A percentile compares a stretch with the other conserved stretches of the same genome.
Evolutionary conservation across 192 early-diverging fungal species (phyloP).

Genomic region (Gorgonomyces haynaldii): DNA sequence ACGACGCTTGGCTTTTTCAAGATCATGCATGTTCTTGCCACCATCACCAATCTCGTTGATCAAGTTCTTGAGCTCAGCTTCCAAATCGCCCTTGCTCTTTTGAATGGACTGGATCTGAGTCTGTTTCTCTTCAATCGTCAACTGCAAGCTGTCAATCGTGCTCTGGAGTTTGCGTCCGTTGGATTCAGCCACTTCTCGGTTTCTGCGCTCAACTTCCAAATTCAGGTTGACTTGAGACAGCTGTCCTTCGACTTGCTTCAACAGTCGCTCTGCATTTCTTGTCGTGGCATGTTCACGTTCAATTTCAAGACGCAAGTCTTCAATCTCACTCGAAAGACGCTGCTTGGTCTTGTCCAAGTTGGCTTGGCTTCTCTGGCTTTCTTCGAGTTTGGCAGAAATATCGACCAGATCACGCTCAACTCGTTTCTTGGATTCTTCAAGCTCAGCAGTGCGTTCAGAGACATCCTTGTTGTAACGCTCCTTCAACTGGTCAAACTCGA

Average conservation of each 20-base stretch:
- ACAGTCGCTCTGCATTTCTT: slow-evolving; percentile 49
- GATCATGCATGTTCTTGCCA: slow-evolving; percentile 62
- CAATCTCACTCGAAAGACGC: slow-evolving; percentile 55
- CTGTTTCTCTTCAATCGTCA: slow-evolving; percentile 46
- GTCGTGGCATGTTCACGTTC: slow-evolving; percentile 65
- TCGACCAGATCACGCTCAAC: slow-evolving; percentile 56
- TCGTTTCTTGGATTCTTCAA: slow-evolving; percentile 42
- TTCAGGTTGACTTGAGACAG: slow-evolving; percentile 34
- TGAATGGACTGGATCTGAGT: slow-evolving; percentile 40
- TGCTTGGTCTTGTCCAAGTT: slow-evolving; percentile 62
- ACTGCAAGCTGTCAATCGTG: slow-evolving; percentile 40
- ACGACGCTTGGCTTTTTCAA: slow-evolving; percentile 52
- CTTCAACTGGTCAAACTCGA: slow-evolving; percentile 53
- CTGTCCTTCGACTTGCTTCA: slow-evolving; percentile 51
- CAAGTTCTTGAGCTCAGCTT: slow-evolving; percentile 51
- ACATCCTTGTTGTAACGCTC: slow-evolving; percentile 53
- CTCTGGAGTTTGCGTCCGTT: slow-evolving; percentile 45
- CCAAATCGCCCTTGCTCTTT: slow-evolving; percentile 53
- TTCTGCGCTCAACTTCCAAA: slow-evolving; percentile 46
- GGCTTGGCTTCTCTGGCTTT: slow-evolving; percentile 39
- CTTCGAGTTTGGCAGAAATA: slow-evolving; percentile 48
- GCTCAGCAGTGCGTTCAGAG: slow-evolving; percentile 34
- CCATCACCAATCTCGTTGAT: slow-evolving; percentile 67
- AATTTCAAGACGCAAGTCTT: slow-evolving; percentile 60
- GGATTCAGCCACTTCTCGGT: slow-evolving; percentile 49